Evolutionary conservation across 1,284 basidiomycete genomes (phyloP).

Genomic region (Naganishia cerealis): DNA sequence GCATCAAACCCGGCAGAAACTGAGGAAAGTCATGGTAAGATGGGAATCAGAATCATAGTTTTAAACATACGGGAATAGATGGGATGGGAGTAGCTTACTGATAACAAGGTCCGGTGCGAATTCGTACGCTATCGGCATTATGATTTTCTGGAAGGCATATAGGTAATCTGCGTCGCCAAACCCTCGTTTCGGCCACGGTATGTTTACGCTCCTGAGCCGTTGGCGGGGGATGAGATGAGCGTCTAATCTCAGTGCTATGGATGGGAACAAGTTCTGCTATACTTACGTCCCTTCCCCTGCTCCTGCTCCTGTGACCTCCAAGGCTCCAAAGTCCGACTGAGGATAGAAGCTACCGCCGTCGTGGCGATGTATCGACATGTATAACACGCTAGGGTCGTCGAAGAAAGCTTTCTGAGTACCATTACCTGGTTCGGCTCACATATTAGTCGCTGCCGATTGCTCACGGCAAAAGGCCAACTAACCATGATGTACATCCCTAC

Average conservation of each 20-base stretch:
- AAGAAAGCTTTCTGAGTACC: constrained; percentile 95
- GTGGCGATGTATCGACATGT: constrained; percentile 93
- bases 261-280: too few species aligned
- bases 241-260: constrained; percentile 14
- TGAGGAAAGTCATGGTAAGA: constrained; percentile 47
- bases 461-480: constrained; percentile 34
- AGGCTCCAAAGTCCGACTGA: constrained; percentile 79
- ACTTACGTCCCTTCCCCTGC: constrained; percentile 78
- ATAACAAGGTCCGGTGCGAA: constrained; percentile 95
- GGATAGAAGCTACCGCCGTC: constrained; percentile 91
- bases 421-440: constrained; percentile 64
- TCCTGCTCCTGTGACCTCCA: constrained; percentile 82
- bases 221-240: neutral
- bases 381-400: constrained; percentile 86
- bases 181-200: constrained; percentile 85
- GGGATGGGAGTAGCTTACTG: constrained; percentile 62
- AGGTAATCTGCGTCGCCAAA: constrained; percentile 96
- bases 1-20: constrained; percentile 99
- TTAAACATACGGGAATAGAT: neutral
- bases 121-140: constrained; percentile 97
- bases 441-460: constrained; percentile 31
- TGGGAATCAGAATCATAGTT: neutral
- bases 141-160: constrained; percentile 88
- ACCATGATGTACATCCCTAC: constrained; percentile 97
- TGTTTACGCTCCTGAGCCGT: constrained; percentile 75